Evolutionary conservation across 139 green algal species (phyloP).

Genomic region (Coccomyxa sp.): DNA sequence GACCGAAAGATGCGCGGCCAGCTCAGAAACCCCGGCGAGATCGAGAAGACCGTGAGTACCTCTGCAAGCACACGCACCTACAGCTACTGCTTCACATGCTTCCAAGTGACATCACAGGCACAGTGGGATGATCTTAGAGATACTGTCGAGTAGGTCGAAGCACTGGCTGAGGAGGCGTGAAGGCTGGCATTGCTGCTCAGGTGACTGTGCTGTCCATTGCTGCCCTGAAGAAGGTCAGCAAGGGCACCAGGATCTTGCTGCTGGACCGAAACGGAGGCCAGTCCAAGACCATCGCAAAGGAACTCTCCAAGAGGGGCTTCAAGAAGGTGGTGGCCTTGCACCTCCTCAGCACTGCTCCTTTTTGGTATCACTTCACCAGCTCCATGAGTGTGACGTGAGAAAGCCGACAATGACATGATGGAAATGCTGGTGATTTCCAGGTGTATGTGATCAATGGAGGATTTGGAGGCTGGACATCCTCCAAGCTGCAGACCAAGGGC

Average conservation of each 20-base stretch:
- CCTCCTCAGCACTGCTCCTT: background rate
- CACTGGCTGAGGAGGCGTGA: background rate
- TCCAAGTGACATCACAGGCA: too few species aligned
- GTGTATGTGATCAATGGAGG: constrained; percentile 54
- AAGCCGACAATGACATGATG: background rate
- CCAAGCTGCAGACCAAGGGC: constrained; percentile 78
- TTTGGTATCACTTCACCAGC: background rate
- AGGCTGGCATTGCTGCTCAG: constrained; percentile 28
- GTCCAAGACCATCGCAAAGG: constrained; percentile 63
- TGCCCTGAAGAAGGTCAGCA: constrained; percentile 60
- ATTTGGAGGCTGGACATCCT: constrained; percentile 65
- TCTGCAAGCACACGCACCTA: background rate
- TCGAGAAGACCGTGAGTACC: constrained; percentile 40
- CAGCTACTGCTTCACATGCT: background rate
- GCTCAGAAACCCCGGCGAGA: constrained; percentile 49
- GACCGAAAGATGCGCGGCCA: constrained; percentile 61
- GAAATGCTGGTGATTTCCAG: background rate
- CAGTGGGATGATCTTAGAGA: too few species aligned
- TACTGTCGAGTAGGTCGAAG: too few species aligned
- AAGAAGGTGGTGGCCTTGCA: constrained; percentile 28
- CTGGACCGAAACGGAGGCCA: constrained; percentile 69
- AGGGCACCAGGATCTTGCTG: constrained; percentile 62
- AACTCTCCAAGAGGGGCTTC: constrained; percentile 66
- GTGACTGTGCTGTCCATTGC: constrained; percentile 77
- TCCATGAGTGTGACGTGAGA: background rate